Evolutionary conservation across 2,329 filamentous ascomycete species (phyloP), one percentile per base, ranked within the genome.

Genomic region (Chrysoporthe cubensis): DNA sequence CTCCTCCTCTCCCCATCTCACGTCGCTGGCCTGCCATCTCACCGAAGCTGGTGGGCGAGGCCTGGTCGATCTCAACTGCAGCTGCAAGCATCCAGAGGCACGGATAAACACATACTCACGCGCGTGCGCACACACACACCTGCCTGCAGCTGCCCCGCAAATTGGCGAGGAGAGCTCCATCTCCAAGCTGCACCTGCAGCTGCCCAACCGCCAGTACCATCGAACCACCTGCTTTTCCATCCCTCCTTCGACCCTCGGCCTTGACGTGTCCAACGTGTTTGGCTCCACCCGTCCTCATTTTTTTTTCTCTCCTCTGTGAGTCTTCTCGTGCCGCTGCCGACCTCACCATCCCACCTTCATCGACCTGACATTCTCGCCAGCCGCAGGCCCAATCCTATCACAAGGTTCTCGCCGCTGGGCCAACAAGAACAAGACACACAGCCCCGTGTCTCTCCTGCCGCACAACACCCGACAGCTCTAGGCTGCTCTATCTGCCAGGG

Each of bases 311-410:
- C 21, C 8, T 44, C 34, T 59, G 42, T 18, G 40, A 48, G 11
- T 43, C 3, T 34, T 26, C 14, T 4, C 4, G n/a, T 48, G 42
- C 26, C 21, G 11, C 21, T 16, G 43, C 26, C 14, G 42, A 48
- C 21, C 18, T 18, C 32, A 4, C 40, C 21, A 18, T 34, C n/a
- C 18, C 26, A 48, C 4, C 21, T 16, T 14, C 4, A 48, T n/a
- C 57, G 7, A n/a, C 40, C 37, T 16, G 40, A 40, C 56, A 3
- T 18, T 37, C 54, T 8, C 57, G 43, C 26, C 13, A 61, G 37
- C 16, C 43, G 26, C 42, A 61, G 44, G n/a, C 40, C 54, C 26
- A 37, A 64, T 61, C 64, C 9, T 43, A 60, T 44, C 64, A 65
- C 64, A 16, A 42, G 46, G 43, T 21, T 2, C 34, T 58, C 21